These are phyloP conservation scores for Candida chauliodis DNA, from an alignment of 805 yeast species.

Conservation along the genomic window DNA sequence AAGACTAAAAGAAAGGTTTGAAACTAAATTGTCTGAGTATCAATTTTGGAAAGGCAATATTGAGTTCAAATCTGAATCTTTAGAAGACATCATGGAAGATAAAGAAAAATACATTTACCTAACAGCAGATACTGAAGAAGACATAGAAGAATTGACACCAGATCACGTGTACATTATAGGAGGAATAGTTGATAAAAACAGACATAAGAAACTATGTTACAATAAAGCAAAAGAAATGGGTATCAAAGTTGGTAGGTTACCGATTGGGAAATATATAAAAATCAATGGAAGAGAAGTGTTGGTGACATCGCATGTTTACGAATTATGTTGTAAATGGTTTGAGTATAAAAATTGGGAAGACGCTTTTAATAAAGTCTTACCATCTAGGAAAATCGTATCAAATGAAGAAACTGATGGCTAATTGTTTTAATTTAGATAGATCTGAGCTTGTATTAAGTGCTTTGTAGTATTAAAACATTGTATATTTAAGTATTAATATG, in stretches of 20 bases:
- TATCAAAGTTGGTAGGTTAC: conserved; percentile 70
- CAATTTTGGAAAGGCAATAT: conserved; percentile 66
- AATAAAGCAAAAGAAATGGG: conserved; percentile 77
- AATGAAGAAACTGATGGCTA: conserved; percentile 21
- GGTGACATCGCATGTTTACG: conserved; percentile 95
- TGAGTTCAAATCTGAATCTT: conserved; percentile 38
- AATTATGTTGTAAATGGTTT: conserved; percentile 75
- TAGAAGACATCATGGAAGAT: conserved; percentile 25
- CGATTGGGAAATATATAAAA: conserved; percentile 80
- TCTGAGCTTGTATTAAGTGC: no score
- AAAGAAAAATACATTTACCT: conserved; percentile 56
- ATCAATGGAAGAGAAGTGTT: conserved; percentile 83
- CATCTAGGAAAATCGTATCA: conserved; percentile 57
- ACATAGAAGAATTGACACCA: conserved; percentile 57
- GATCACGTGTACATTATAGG: conserved; percentile 84
- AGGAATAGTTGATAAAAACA: conserved; percentile 93
- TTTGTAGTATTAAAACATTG: no score
- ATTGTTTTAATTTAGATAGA: no score
- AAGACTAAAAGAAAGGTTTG: conserved; percentile 64
- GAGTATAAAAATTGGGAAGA: conserved; percentile 75
- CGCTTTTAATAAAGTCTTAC: conserved; percentile 85
- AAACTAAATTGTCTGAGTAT: conserved; percentile 55
- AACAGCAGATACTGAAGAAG: conserved; percentile 83
- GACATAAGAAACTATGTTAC: conserved; percentile 76
- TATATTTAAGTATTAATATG: no score